Evolutionary conservation across 768 basidiomycete species (phyloP), one percentile per base, ranked within the genome.

Genomic region (Leucosporidium creatinivorum): DNA sequence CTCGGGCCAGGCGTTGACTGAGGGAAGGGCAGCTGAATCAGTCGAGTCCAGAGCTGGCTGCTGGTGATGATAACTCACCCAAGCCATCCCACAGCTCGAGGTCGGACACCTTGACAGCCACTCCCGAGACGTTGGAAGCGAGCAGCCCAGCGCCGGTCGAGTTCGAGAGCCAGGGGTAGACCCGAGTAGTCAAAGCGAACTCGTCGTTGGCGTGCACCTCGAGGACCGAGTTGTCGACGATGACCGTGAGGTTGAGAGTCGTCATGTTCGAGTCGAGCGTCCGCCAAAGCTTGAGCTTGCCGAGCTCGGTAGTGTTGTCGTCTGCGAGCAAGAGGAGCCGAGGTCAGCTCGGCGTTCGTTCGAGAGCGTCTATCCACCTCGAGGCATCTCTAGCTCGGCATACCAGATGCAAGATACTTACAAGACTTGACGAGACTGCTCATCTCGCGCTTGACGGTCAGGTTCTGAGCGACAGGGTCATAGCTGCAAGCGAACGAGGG

Each of bases 201-300:
- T 70, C 72, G 56, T 74, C 72, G 62, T 74, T 74, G 19, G 72
- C 73, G 58, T 69, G 67, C 61, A 74, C 63, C 51, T 74, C 72
- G 54, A 74, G n/a, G 48, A 73, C 66, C 19, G 72, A 73, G 57
- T 73, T 73, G 69, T 74, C 73, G 30, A 74, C 73, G 18, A 68
- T 54, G 61, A 74, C 69, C 23, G 65, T 73, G 21, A 74, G 64
- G 52, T 73, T 68, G 55, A 74, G 66, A 12, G 66, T 65, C 47
- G 56, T 60, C 30, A 28, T 48, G 23, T 55, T 66, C 33, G 49
- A 36, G 15, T 48, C 50, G 31, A 66, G 50, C 19, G 54, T 62
- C 9, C 26, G 52, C 71, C 66, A 74, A 28, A 74, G 72, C 52
- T 59, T 60, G 21, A 74, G 68, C 63, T 72, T 72, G 25, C 68